A percentile compares a stretch with the other conserved stretches of the same genome.
phyloP scores from a whole-genome alignment of 2,329 filamentous ascomycete genomes.

The Phaeosphaeriaceae sp. region DNA sequence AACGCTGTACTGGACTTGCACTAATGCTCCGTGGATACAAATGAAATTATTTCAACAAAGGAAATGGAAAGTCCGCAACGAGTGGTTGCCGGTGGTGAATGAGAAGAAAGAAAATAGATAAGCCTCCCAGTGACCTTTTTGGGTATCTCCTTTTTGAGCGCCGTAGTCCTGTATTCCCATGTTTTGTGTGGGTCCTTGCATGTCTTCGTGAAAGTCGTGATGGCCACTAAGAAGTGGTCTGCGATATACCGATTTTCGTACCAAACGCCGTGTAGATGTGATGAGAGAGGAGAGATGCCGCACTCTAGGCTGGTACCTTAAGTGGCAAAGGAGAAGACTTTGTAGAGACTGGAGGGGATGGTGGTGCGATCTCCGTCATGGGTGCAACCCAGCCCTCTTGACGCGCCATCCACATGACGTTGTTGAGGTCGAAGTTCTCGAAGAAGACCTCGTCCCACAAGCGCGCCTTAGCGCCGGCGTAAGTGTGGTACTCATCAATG shows the following conservation, averaged over 20 bases:
- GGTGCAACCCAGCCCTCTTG: slow-evolving; percentile 38
- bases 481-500: slow-evolving; percentile 76
- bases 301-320: slow-evolving; percentile 17
- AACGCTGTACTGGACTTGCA: not conserved
- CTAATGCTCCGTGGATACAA: not conserved
- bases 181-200: not conserved
- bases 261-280: slow-evolving; percentile 4
- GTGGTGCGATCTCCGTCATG: slow-evolving; percentile 21
- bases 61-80: not conserved
- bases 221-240: not conserved
- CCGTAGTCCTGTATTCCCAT: not conserved
- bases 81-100: not conserved
- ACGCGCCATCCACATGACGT: slow-evolving; percentile 50
- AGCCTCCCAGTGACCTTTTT: not conserved
- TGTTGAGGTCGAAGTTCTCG: slow-evolving; percentile 52
- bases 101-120: not conserved
- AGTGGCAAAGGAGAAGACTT: slow-evolving; percentile 17
- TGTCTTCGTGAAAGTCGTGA: not conserved
- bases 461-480: slow-evolving; percentile 61
- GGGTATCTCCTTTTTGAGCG: not conserved
- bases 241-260: not conserved
- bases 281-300: slow-evolving; percentile 3
- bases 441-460: slow-evolving; percentile 57
- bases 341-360: slow-evolving; percentile 25
- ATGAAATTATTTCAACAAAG: not conserved